Percentiles rank a stretch among this genome's conserved stretches.
These are phyloP conservation scores for Acmispon strigosus DNA, from an alignment of 306 rosid genomes.

Conservation along the genomic window DNA sequence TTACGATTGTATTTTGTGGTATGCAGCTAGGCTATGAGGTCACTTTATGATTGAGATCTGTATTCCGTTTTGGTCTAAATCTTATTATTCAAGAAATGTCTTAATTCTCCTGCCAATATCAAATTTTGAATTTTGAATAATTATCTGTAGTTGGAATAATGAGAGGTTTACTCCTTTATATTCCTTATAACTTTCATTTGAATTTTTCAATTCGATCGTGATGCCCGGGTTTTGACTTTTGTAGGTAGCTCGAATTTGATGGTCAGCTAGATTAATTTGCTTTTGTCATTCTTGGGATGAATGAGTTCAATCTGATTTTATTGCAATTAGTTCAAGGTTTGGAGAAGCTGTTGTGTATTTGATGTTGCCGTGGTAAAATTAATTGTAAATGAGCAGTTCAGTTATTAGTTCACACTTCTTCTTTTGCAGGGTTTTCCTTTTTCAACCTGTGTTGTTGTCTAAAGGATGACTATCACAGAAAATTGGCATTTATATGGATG, in stretches of 20 bases:
- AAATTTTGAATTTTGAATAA: not conserved
- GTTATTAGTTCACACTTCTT: slow-evolving; percentile 27
- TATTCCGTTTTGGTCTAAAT: not conserved
- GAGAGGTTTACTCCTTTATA: not conserved
- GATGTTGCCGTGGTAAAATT: slow-evolving; percentile 6
- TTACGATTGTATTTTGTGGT: not conserved
- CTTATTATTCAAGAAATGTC: not conserved
- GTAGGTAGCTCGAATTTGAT: slow-evolving; percentile 26
- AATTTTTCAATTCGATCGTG: not conserved
- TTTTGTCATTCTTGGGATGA: slow-evolving; percentile 13
- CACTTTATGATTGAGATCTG: not conserved
- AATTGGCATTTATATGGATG: not conserved
- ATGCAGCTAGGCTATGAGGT: not conserved
- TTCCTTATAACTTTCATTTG: not conserved
- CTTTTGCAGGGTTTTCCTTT: slow-evolving; percentile 42
- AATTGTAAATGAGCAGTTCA: slow-evolving; percentile 17
- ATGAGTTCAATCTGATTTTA: slow-evolving; percentile 13
- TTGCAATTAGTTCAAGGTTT: slow-evolving; percentile 24
- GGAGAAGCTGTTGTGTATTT: slow-evolving; percentile 9
- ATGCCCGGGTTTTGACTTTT: slow-evolving; percentile 16
- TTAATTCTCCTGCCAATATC: not conserved
- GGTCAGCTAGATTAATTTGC: slow-evolving; percentile 2
- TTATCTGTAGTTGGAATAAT: not conserved
- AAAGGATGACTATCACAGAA: slow-evolving; percentile 22
- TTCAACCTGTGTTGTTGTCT: slow-evolving; percentile 11